Conservation (phyloP, 176 grass and related monocot genomes). For the Avena insularis region DNA sequence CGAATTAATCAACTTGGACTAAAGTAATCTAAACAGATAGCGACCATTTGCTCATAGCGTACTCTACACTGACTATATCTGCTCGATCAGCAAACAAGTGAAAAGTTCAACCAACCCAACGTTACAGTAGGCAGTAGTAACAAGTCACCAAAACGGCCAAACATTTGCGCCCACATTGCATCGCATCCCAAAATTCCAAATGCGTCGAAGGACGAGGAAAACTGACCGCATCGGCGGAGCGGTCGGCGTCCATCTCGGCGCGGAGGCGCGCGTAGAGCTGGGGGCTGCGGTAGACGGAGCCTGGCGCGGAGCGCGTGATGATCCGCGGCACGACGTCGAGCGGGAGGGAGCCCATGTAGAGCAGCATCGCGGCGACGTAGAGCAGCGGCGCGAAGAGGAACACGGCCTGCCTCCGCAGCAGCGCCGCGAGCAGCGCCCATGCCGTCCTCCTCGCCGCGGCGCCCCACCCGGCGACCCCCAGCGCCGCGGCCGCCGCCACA, state of each 20-base stretch:
- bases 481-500: neutral
- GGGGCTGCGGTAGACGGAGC: constrained; percentile 92
- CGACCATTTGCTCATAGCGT: neutral
- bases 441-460: constrained; percentile 52
- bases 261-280: constrained; percentile 83
- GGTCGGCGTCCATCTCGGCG: constrained; percentile 87
- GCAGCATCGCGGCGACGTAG: constrained; percentile 91
- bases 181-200: neutral
- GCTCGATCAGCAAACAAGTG: constrained; percentile 14
- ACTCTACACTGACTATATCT: neutral
- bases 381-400: constrained; percentile 97
- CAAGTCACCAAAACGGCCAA: constrained; percentile 10
- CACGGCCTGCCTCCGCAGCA: constrained; percentile 90
- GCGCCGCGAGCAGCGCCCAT: constrained; percentile 61
- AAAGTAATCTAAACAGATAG: constrained; percentile 39
- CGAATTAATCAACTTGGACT: constrained; percentile 31
- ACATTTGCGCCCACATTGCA: neutral
- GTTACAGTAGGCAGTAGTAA: neutral
- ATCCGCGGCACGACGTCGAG: constrained; percentile 84
- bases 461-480: constrained; percentile 39
- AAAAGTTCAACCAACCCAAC: neutral
- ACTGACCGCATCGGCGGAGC: constrained; percentile 89
- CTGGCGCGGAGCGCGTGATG: constrained; percentile 69
- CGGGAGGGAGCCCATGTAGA: constrained; percentile 92
- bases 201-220: neutral